Percentiles rank a stretch among this genome's conserved stretches.
phyloP scores from a whole-genome alignment of 441 rosid species.

The Populus tomentosa region DNA sequence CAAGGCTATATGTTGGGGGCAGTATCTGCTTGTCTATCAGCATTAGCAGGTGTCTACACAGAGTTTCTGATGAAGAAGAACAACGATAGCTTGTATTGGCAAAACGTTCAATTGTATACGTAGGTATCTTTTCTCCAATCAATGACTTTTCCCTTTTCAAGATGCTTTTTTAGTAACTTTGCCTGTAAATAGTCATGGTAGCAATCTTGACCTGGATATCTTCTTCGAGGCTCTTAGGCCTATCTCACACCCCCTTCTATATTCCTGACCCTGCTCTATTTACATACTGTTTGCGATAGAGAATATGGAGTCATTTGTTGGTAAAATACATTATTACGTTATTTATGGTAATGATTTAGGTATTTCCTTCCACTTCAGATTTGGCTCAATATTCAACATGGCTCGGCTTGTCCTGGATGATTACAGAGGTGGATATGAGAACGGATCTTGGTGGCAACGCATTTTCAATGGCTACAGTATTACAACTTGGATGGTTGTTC shows the following conservation, averaged over 20 bases:
- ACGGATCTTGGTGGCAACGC: slow-evolving; percentile 94
- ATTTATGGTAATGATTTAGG: not conserved
- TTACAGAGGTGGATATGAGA: slow-evolving; percentile 74
- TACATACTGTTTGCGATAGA: not conserved
- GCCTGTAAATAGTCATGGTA: too few relatives aligned
- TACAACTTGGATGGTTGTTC: slow-evolving; percentile 84
- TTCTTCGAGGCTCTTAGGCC: too few relatives aligned
- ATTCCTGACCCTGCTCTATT: not conserved
- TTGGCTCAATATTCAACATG: slow-evolving; percentile 82
- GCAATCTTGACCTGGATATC: too few relatives aligned
- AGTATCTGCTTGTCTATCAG: slow-evolving; percentile 75
- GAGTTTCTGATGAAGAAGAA: slow-evolving; percentile 90
- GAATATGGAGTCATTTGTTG: too few relatives aligned
- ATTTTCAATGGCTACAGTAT: slow-evolving; percentile 69
- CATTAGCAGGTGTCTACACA: slow-evolving; percentile 74
- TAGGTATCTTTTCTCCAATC: slow-evolving; percentile 47
- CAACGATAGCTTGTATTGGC: slow-evolving; percentile 80
- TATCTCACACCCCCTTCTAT: not conserved
- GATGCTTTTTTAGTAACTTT: too few relatives aligned
- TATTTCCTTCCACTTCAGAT: slow-evolving; percentile 37
- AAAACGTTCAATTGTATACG: slow-evolving; percentile 80
- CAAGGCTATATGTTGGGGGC: slow-evolving; percentile 68
- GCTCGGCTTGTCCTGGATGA: slow-evolving; percentile 80
- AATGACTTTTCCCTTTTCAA: not conserved
- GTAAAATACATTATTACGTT: not conserved